Base-by-base conservation (phyloP, 2,329 filamentous ascomycete species). In the Talaromyces piceae region DNA sequence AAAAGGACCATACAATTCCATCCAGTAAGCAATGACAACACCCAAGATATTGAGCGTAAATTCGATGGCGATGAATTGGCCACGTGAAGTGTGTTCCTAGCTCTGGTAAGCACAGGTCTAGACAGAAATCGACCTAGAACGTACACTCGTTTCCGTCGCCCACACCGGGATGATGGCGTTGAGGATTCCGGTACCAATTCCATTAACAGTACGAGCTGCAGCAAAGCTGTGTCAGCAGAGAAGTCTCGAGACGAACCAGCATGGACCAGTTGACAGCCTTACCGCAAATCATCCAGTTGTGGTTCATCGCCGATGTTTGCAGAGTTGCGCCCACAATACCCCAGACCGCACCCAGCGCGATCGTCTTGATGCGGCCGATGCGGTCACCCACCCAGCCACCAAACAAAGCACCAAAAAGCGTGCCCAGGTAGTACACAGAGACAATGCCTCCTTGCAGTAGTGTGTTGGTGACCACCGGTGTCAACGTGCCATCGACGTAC, bases 31-130 rank as follows among this genome's bases (percentile, higher is more conserved):
- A 30, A 83, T 72, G 18, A 83, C 79, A 0, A 87, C 82, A 59
- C 84, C 84, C 45, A 86, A 81, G 54, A 87, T 87, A 61, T 88
- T 88, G 7, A 87, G 66, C 0, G 83, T 87, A 56, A 88, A 88
- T 59, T 88, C 84, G 49, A 86, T 82, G 8, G 83, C 81, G 51
- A 88, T 80, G 56, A 86, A 86, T 45, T 82, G 77, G 5, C 86
- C 86, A 37, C 86, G 77, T 2, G 79, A 82, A 0, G 78, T 86
- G 59, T 87, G 81, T 33, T 84, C 51, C 79, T 0, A 82, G 1
- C 23, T 44, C 7, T 13, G 20, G 13, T 45, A 7, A 41, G 31
- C 25, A 41, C 31, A 18, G 28, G 27, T 9, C 16, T 3, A 20
- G 5, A 46, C 8, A 31, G 12, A 3, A 31, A 18, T 27, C 16